These are phyloP conservation scores for Neonectria sp. DNA, from an alignment of 2,329 filamentous ascomycete genomes.

Conservation along the genomic window DNA sequence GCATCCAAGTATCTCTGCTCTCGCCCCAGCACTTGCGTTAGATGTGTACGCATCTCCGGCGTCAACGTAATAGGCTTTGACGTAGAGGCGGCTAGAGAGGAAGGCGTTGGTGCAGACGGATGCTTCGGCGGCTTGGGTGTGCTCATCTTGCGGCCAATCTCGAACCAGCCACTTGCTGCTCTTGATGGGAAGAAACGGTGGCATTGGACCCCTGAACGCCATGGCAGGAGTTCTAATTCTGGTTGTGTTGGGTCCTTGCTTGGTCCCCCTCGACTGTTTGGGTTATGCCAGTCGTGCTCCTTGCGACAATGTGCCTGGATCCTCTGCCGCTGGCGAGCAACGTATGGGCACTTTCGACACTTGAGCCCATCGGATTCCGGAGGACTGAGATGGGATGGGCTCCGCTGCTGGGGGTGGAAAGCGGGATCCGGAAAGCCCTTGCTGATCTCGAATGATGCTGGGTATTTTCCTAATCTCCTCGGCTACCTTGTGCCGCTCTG, in stretches of 20 bases:
- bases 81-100: background rate
- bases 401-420: background rate
- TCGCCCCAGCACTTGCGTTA: conserved; percentile 2
- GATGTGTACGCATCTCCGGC: conserved; percentile 4
- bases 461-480: background rate
- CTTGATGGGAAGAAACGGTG: conserved; percentile 15
- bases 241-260: background rate
- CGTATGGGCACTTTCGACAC: background rate
- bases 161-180: conserved; percentile 19
- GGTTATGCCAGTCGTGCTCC: background rate
- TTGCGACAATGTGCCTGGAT: background rate
- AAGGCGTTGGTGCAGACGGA: background rate
- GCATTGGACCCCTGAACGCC: background rate
- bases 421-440: background rate
- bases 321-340: background rate
- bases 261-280: background rate
- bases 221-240: background rate
- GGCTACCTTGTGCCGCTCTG: background rate
- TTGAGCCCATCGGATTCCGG: background rate
- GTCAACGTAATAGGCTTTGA: background rate
- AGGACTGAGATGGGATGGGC: background rate
- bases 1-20: conserved; percentile 17
- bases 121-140: conserved; percentile 1
- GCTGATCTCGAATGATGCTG: background rate
- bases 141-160: conserved; percentile 9